Base-by-base conservation (phyloP, 495 filamentous ascomycete species). In the Talaromyces stipitatus region DNA sequence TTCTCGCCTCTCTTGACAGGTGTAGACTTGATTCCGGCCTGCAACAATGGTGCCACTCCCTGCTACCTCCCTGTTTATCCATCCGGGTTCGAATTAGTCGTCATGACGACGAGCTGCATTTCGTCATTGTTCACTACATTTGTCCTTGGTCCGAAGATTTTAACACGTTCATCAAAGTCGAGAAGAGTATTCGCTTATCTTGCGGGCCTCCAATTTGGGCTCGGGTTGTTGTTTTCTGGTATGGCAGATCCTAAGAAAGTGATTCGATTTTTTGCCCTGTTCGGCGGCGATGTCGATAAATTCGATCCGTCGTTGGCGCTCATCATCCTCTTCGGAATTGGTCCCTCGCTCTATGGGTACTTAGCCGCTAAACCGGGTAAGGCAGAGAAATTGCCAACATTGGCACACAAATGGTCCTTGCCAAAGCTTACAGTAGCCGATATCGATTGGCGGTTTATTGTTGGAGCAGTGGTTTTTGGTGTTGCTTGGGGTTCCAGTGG, bases 161-260 rank as follows among this genome's bases (percentile, higher is more conserved):
- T 72, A 43, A 54, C 60, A 11, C 64, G 66, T 30, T 72, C 69
- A 4, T 55, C 68, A 3, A 63, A 60, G 36, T 67, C 65, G 1
- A 58, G 61, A 41, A 59, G 66, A 0, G 53, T 72, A 16, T 70
- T 68, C 30, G 67, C 72, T 1, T 74, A 75, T 43, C 63, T 79
- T 43, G 67, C 75, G 9, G 82, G 82, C 18, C 54, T 81, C 3
- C 63, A 79, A 43, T 83, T 85, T 43, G 81, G 78, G 0, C 66
- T 80, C 0, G 82, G 82, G 3, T 67, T 85, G 5, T 62, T 78
- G 36, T 71, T 84, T 32, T 74, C 75, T 0, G 78, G 78, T 0
- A 84, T 85, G 82, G 75, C 80, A 0, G 67, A 78, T 45, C 70
- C 81, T 2, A 60, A 66, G 1, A 85, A 84, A 59, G 77, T 83